phyloP scores from a whole-genome alignment of 192 early-diverging fungal genomes.

The Coemansia aciculifera region DNA sequence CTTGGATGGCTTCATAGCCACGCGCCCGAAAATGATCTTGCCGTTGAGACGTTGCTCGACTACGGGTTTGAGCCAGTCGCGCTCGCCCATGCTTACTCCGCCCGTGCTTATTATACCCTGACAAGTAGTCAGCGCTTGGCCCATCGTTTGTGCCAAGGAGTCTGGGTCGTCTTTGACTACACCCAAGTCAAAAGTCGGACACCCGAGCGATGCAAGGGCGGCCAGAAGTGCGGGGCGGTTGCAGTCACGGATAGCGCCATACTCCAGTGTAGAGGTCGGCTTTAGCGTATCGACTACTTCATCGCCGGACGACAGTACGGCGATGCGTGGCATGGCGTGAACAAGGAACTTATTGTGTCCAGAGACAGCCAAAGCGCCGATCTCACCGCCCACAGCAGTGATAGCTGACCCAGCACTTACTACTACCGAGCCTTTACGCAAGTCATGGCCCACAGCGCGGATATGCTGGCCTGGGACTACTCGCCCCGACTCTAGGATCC shows the following conservation, averaged over 20 bases:
- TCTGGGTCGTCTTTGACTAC: conserved; percentile 69
- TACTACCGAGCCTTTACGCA: conserved; percentile 63
- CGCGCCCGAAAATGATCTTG: conserved; percentile 84
- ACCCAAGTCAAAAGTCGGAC: conserved; percentile 70
- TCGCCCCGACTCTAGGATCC: conserved; percentile 15
- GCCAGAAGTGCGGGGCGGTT: conserved; percentile 79
- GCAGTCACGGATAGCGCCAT: conserved; percentile 78
- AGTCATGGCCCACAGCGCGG: conserved; percentile 79
- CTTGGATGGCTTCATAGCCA: conserved; percentile 92
- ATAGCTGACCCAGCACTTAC: conserved; percentile 60
- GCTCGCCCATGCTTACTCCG: conserved; percentile 98
- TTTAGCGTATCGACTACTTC: conserved; percentile 69
- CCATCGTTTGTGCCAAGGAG: conserved; percentile 56
- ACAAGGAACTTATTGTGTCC: conserved; percentile 60
- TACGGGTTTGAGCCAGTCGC: conserved; percentile 86
- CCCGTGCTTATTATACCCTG: conserved; percentile 90
- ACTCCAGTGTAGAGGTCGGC: neutral
- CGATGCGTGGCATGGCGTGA: conserved; percentile 66
- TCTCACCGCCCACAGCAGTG: conserved; percentile 75
- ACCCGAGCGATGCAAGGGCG: conserved; percentile 63
- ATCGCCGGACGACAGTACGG: conserved; percentile 87
- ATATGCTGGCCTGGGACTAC: conserved; percentile 65
- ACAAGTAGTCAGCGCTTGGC: conserved; percentile 53
- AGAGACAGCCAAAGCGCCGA: conserved; percentile 79
- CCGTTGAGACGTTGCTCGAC: conserved; percentile 78